phyloP scores from a whole-genome alignment of 495 filamentous ascomycete species.

The Platismatia glauca region DNA sequence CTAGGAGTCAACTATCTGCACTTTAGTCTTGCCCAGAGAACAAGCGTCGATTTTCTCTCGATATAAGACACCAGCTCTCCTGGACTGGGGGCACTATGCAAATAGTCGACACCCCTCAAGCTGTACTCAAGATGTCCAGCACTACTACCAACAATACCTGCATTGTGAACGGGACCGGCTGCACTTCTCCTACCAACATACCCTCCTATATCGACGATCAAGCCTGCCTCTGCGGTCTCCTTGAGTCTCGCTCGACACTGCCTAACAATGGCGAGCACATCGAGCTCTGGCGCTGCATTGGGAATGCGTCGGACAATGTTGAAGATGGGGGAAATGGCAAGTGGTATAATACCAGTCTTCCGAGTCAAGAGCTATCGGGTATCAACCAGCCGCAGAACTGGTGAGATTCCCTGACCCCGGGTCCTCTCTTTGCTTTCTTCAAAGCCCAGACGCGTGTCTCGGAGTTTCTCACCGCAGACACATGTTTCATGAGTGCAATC shows the following conservation, averaged over 20 bases:
- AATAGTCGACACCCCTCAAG: neutral
- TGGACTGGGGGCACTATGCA: slow-evolving; percentile 9
- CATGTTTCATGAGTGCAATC: neutral
- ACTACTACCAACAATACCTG: slow-evolving; percentile 13
- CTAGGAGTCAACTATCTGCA: slow-evolving; percentile 1
- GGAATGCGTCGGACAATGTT: slow-evolving; percentile 15
- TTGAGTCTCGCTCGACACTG: slow-evolving; percentile 11
- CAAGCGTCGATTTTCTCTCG: neutral
- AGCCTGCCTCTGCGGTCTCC: slow-evolving; percentile 20
- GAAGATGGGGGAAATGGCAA: slow-evolving; percentile 14
- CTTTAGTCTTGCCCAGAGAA: neutral
- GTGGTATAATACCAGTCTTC: slow-evolving; percentile 20
- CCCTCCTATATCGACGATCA: slow-evolving; percentile 18
- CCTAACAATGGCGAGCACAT: slow-evolving; percentile 15
- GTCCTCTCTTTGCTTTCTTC: neutral
- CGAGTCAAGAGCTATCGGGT: slow-evolving; percentile 20
- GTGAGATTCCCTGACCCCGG: neutral
- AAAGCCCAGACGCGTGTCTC: neutral
- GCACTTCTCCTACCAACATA: slow-evolving; percentile 16
- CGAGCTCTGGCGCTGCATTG: slow-evolving; percentile 20
- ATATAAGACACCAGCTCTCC: neutral
- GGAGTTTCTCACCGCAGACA: neutral
- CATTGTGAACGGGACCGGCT: slow-evolving; percentile 15
- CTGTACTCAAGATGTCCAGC: slow-evolving; percentile 14
- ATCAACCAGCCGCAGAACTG: slow-evolving; percentile 20